Percentiles rank a stretch among this genome's conserved stretches.
Evolutionary conservation across 768 basidiomycete genomes (phyloP).

Genomic region (Lentinula sp.): DNA sequence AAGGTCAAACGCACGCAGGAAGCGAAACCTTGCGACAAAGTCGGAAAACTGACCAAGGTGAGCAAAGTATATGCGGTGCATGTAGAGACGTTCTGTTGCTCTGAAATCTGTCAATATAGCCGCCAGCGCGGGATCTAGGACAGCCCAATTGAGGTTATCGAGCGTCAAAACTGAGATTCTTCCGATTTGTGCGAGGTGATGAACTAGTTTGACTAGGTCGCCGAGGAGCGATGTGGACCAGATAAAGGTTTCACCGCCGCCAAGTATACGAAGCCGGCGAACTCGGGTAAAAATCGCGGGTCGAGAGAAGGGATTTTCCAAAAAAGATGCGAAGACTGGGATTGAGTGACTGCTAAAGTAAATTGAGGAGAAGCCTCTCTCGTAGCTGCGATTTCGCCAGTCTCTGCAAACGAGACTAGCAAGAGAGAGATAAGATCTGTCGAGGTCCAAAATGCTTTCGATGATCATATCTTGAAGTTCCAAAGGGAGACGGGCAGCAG

Average conservation of each 20-base stretch:
- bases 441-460: constrained; percentile 11
- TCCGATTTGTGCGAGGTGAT: constrained; percentile 1
- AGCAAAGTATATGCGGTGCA: not conserved
- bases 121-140: constrained; percentile 2
- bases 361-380: constrained; percentile 14
- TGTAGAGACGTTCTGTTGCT: not conserved
- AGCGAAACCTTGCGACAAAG: constrained; percentile 4
- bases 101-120: not conserved
- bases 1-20: not conserved
- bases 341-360: constrained; percentile 12
- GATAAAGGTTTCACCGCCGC: not conserved
- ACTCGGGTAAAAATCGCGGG: constrained; percentile 14
- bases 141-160: constrained; percentile 2
- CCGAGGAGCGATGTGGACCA: constrained; percentile 10
- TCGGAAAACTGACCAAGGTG: not conserved
- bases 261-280: constrained; percentile 9
- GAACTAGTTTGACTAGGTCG: constrained; percentile 6
- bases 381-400: constrained; percentile 18
- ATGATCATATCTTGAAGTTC: constrained; percentile 20
- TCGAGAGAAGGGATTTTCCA: constrained; percentile 14
- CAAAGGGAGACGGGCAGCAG: constrained; percentile 10
- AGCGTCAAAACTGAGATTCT: not conserved
- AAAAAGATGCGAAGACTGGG: constrained; percentile 10
- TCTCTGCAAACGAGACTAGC: constrained; percentile 16
- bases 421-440: constrained; percentile 9